Evolutionary conservation across 1,139 yeast species (phyloP), one percentile per base, ranked within the genome.

Genomic region (Sugiyamaella sp.): DNA sequence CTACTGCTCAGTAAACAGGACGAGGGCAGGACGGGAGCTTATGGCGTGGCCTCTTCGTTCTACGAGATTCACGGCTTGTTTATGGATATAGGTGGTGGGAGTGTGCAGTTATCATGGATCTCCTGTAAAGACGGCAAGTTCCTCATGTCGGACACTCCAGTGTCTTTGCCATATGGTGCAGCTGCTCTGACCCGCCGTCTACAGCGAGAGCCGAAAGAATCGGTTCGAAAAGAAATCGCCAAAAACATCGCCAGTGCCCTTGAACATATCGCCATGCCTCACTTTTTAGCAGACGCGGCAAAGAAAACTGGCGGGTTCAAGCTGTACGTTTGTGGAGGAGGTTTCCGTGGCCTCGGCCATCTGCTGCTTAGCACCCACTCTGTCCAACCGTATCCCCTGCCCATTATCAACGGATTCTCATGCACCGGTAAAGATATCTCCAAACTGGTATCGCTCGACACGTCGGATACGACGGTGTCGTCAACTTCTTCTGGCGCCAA

Each of bases 21-120:
- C 50, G 90, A 85, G 62, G 86, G 85, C 24, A 71, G 75, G 57
- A 76, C 82, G 6, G 87, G 85, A 9, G 81, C 85, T 0, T 81
- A 79, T 61, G 89, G 89, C 22, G 86, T 84, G 9, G 85, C 86
- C 0, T 81, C 88, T 0, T 81, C 87, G 0, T 83, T 83, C 64
- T 78, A 80, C 63, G 77, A 79, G 27, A 78, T 82, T 1, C 77
- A 80, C 21, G 89, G 89, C 1, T 66, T 84, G 19, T 83, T 81
- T 62, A 76, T 84, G 77, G 89, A 85, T 62, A 71, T 85, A 43
- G 87, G 88, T 4, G 87, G 87, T 32, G 86, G 87, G 0, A 77
- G 82, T 9, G 76, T 82, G 0, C 86, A 82, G 59, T 62, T 85
- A 24, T 81, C 86, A 40, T 85, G 89, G 88, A 79, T 84, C 24